Percentiles rank a stretch among this genome's conserved stretches.
These are phyloP conservation scores for Lepidopterella palustris DNA, from an alignment of 495 filamentous ascomycete species.

Conservation along the genomic window DNA sequence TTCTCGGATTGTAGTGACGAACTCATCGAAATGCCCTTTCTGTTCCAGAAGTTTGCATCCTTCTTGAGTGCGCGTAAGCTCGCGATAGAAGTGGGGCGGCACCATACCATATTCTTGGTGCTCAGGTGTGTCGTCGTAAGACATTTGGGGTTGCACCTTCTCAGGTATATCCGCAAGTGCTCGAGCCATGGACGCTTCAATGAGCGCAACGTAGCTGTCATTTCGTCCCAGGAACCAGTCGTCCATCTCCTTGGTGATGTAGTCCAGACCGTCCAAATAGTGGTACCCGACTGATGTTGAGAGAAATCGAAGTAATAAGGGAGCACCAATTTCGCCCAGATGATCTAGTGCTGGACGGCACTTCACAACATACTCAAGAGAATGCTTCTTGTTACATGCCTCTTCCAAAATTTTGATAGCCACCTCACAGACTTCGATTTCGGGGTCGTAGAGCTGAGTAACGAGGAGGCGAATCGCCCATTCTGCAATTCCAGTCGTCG, in stretches of 20 bases:
- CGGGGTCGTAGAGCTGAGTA: constrained; percentile 95
- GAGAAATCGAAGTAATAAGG: constrained; percentile 83
- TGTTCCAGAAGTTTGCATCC: constrained; percentile 83
- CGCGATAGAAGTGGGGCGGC: constrained; percentile 94
- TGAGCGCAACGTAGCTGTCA: constrained; percentile 87
- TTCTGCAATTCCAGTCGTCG: constrained; percentile 48
- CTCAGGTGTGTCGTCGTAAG: constrained; percentile 51
- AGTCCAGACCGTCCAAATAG: constrained; percentile 93
- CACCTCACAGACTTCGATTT: constrained; percentile 90
- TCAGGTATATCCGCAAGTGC: constrained; percentile 61
- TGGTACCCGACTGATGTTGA: constrained; percentile 96
- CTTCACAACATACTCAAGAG: constrained; percentile 91
- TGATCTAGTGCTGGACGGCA: constrained; percentile 95
- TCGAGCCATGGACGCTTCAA: constrained; percentile 89
- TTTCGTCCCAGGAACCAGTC: constrained; percentile 98
- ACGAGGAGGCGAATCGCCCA: constrained; percentile 95
- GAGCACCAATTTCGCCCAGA: constrained; percentile 92
- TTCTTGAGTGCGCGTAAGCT: constrained; percentile 85
- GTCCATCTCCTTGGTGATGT: constrained; percentile 98
- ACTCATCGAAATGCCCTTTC: constrained; percentile 94
- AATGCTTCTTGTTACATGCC: constrained; percentile 82
- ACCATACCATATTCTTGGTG: constrained; percentile 59
- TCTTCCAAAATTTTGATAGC: constrained; percentile 97
- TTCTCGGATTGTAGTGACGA: constrained; percentile 79
- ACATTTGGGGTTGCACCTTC: constrained; percentile 40